Conservation (phyloP, 768 basidiomycete species). For the Suillus discolor region DNA sequence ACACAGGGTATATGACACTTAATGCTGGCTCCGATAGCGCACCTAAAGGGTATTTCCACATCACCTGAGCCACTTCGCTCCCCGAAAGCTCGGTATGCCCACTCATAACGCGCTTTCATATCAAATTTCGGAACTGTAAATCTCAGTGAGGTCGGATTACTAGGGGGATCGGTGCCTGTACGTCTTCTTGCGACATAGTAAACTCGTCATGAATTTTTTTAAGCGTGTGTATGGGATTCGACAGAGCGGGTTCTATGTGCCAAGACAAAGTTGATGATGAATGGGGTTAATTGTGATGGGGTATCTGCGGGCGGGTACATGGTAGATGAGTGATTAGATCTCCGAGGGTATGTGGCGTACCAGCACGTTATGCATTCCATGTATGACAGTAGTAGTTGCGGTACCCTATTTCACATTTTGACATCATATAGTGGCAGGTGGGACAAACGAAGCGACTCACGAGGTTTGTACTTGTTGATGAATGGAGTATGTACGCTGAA, state of each 20-base stretch:
- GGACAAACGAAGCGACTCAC: not conserved
- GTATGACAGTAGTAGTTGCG: not conserved
- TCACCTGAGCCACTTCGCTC: conserved; percentile 5
- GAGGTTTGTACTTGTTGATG: not conserved
- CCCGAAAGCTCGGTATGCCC: conserved; percentile 5
- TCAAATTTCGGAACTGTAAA: conserved; percentile 5
- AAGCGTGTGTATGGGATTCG: not conserved
- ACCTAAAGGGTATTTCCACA: conserved; percentile 14
- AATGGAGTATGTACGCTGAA: not conserved
- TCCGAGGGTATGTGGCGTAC: not conserved
- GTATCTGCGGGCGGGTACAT: not conserved
- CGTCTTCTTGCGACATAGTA: not conserved
- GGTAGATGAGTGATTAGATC: not conserved
- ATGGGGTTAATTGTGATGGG: not conserved
- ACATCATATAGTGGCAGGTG: not conserved
- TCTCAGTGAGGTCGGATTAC: not conserved
- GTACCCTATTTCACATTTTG: too few relatives aligned
- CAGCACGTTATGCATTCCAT: not conserved
- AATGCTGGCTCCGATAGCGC: conserved; percentile 1
- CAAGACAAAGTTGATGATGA: not conserved
- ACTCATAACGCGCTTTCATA: conserved; percentile 11
- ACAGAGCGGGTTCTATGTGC: not conserved
- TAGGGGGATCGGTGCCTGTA: conserved; percentile 8
- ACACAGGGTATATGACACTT: not conserved
- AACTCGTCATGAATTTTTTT: not conserved